These are phyloP conservation scores for Leucaena leucocephala DNA, from an alignment of 306 rosid species.

Conservation along the genomic window DNA sequence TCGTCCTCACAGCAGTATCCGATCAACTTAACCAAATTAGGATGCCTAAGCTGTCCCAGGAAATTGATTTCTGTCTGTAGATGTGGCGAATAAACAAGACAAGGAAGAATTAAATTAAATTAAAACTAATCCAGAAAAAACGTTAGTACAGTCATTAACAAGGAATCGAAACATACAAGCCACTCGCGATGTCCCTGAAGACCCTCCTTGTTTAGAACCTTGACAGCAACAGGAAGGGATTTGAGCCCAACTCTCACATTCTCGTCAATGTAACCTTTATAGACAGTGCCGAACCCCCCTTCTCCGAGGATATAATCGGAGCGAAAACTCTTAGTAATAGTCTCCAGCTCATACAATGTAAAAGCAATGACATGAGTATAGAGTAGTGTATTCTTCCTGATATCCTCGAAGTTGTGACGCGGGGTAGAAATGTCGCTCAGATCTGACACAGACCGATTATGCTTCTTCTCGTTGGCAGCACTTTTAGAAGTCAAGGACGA, in stretches of 20 bases:
- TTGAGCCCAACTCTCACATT: constrained; percentile 96
- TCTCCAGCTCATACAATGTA: constrained; percentile 90
- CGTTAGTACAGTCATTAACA: not conserved
- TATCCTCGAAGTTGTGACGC: constrained; percentile 72
- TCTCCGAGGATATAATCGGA: constrained; percentile 91
- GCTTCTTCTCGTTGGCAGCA: constrained; percentile 46
- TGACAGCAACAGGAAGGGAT: constrained; percentile 94
- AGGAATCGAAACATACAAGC: constrained; percentile 61
- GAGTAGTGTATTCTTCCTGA: constrained; percentile 71
- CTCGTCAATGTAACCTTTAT: constrained; percentile 97
- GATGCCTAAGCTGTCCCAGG: constrained; percentile 96
- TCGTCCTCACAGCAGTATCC: constrained; percentile 99
- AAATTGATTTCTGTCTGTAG: constrained; percentile 94
- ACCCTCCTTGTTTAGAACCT: constrained; percentile 95
- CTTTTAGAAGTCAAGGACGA: constrained; percentile 49
- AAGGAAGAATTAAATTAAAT: not conserved
- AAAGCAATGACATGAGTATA: constrained; percentile 91
- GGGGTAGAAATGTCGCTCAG: constrained; percentile 95
- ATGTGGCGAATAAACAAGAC: not conserved
- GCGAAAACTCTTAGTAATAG: constrained; percentile 95
- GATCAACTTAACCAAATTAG: constrained; percentile 94
- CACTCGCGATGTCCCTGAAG: constrained; percentile 98
- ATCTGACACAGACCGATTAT: constrained; percentile 78
- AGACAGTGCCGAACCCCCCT: constrained; percentile 98
- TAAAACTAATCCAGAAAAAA: not conserved